Conservation (phyloP, 345 rosid species). For the Rhodomyrtus tomentosa region DNA sequence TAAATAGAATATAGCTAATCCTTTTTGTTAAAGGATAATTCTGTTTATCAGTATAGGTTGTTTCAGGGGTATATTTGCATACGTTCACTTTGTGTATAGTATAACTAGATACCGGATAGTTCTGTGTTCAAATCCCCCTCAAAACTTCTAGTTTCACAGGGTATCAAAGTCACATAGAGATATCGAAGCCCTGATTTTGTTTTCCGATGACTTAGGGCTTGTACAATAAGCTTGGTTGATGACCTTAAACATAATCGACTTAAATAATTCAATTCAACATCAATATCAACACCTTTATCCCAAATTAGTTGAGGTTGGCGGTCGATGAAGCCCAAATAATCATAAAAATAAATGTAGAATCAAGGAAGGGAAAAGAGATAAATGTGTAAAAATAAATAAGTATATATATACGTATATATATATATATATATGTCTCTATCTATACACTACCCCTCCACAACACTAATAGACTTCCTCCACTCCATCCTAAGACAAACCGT, state of each 20-base stretch:
- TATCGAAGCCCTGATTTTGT: not conserved
- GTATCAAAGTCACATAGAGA: not conserved
- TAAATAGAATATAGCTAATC: not conserved
- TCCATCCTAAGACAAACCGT: too few species aligned
- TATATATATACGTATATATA: too few species aligned
- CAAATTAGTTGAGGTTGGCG: too few species aligned
- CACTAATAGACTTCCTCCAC: too few species aligned
- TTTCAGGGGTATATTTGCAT: not conserved
- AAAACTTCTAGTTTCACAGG: not conserved
- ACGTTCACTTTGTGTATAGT: not conserved
- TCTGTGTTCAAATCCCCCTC: not conserved
- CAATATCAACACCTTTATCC: too few species aligned
- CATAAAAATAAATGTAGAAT: too few species aligned
- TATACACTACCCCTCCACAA: too few species aligned
- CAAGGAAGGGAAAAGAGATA: too few species aligned
- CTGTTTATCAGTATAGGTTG: not conserved
- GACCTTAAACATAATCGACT: not conserved
- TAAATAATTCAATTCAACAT: not conserved
- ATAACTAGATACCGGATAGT: not conserved
- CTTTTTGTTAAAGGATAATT: not conserved
- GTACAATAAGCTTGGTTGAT: not conserved
- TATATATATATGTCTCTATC: too few species aligned
- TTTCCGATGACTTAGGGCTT: not conserved
- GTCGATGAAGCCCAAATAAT: too few species aligned
- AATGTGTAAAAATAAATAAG: too few species aligned